These are phyloP conservation scores for Porphyrellus cyaneotinctus DNA, from an alignment of 768 basidiomycete genomes.

Conservation along the genomic window DNA sequence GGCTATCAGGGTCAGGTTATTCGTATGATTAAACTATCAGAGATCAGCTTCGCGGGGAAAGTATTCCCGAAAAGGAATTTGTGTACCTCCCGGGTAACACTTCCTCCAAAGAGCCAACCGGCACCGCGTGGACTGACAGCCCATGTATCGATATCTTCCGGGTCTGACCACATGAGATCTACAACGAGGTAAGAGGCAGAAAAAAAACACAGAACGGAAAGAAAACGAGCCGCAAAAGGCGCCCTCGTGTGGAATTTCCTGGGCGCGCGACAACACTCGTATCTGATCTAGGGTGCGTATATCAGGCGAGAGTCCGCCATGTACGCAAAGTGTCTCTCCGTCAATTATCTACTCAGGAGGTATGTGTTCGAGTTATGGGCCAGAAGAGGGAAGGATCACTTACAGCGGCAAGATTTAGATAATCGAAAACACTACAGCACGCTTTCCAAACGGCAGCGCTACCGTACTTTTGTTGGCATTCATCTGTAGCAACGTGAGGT, in stretches of 20 bases:
- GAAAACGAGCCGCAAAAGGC: slow-evolving; percentile 77
- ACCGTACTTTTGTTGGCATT: slow-evolving; percentile 98
- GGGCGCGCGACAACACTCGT: slow-evolving; percentile 86
- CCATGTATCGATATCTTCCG: slow-evolving; percentile 93
- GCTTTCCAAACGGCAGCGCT: slow-evolving; percentile 95
- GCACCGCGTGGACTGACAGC: slow-evolving; percentile 95
- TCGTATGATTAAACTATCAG: slow-evolving; percentile 85
- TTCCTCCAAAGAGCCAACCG: slow-evolving; percentile 90
- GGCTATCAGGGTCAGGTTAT: slow-evolving; percentile 81
- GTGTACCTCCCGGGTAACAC: slow-evolving; percentile 76
- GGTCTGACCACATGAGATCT: slow-evolving; percentile 99
- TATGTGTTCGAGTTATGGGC: neutral
- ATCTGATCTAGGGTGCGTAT: slow-evolving; percentile 95
- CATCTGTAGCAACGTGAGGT: slow-evolving; percentile 48
- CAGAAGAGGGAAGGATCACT: slow-evolving; percentile 22
- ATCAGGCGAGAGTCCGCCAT: slow-evolving; percentile 94
- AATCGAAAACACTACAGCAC: slow-evolving; percentile 95
- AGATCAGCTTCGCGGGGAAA: slow-evolving; percentile 1
- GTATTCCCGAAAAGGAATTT: neutral
- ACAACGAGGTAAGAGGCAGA: neutral
- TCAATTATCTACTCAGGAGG: slow-evolving; percentile 73
- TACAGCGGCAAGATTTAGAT: slow-evolving; percentile 90
- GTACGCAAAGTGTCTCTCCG: slow-evolving; percentile 87
- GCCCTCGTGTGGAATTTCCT: slow-evolving; percentile 98
- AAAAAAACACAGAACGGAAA: neutral